phyloP scores from a whole-genome alignment of 768 basidiomycete species.

The Mycena filopes region DNA sequence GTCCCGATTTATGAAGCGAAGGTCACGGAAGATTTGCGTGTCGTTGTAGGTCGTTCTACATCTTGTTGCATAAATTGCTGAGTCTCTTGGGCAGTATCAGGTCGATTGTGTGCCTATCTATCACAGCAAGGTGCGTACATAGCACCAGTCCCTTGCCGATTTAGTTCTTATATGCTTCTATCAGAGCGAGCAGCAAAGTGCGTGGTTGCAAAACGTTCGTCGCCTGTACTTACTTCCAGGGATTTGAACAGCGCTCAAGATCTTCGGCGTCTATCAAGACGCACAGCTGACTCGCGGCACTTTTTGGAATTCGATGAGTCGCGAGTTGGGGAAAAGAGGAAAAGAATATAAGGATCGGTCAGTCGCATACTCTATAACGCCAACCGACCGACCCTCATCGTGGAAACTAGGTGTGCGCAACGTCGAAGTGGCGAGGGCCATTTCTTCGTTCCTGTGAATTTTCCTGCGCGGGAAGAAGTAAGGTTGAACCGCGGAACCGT shows the following conservation, averaged over 20 bases:
- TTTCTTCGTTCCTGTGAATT: slow-evolving; percentile 8
- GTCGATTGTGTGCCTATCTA: slow-evolving; percentile 15
- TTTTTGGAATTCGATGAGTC: slow-evolving; percentile 27
- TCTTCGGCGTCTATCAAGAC: slow-evolving; percentile 21
- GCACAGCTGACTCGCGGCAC: slow-evolving; percentile 16
- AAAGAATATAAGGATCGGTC: slow-evolving; percentile 19
- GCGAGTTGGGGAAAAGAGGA: slow-evolving; percentile 18
- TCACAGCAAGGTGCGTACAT: slow-evolving; percentile 6
- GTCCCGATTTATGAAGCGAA: slow-evolving; percentile 26
- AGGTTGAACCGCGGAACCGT: not conserved
- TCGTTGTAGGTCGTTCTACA: slow-evolving; percentile 7
- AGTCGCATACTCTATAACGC: not conserved
- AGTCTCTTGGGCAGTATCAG: slow-evolving; percentile 18
- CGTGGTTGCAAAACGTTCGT: not conserved
- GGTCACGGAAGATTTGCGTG: slow-evolving; percentile 10
- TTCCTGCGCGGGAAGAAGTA: slow-evolving; percentile 6
- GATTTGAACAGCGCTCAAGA: slow-evolving; percentile 14
- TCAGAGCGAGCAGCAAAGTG: slow-evolving; percentile 23
- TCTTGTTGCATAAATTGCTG: not conserved
- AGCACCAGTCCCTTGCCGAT: not conserved
- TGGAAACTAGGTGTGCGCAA: slow-evolving; percentile 4
- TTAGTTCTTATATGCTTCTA: not conserved
- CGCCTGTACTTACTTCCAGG: not conserved
- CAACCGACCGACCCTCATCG: not conserved
- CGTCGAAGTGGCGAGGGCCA: not conserved